Evolutionary conservation across 2,329 filamentous ascomycete species (phyloP), one percentile per base, ranked within the genome.

Genomic region (Botrytis porri): DNA sequence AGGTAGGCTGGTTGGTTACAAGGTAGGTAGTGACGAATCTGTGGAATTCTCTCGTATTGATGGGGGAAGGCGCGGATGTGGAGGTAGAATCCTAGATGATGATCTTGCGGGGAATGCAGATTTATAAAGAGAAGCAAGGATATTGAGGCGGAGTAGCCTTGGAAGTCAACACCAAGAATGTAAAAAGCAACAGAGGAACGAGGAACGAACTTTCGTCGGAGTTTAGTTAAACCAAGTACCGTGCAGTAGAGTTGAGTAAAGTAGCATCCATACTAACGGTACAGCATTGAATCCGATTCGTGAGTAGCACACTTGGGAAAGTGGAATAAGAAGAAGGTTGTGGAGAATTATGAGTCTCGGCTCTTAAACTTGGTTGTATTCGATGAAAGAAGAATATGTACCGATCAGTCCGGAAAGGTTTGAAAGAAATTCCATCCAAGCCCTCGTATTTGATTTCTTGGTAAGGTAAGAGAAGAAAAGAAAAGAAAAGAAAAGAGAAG

Each of bases 61-160:
- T 69, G 65, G 45, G 41, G 65, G 45, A 57, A 67, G n/a, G 48
- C 16, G 35, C 18, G n/a, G 35, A 57, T 57, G 48, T 41, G 8
- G 32, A 32, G 37, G 48, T 32, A 10, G n/a, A 32, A 29, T 32
- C n/a, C 20, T 32, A 20, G 59, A n/a, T 20, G 62, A 64, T 67
- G 64, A 67, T 67, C 45, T 67, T 25, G 64, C 35, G 65, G 65
- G 65, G 65, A 67, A 67, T 67, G 65, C 7, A 22, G 65, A 18
- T 67, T 57, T 54, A 41, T 41, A 39, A 39, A 48, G 35, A n/a
- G 39, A 62, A 14, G 61, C 29, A 45, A 67, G 48, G 65, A 57
- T 57, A 32, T 8, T 32, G 65, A 57, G 65, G 45, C 45, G 48
- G 35, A 67, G 65, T 39, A 41, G 48, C 25, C 65, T 41, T 67